Evolutionary conservation across 768 basidiomycete species (phyloP).

Genomic region (Russula olivacea): DNA sequence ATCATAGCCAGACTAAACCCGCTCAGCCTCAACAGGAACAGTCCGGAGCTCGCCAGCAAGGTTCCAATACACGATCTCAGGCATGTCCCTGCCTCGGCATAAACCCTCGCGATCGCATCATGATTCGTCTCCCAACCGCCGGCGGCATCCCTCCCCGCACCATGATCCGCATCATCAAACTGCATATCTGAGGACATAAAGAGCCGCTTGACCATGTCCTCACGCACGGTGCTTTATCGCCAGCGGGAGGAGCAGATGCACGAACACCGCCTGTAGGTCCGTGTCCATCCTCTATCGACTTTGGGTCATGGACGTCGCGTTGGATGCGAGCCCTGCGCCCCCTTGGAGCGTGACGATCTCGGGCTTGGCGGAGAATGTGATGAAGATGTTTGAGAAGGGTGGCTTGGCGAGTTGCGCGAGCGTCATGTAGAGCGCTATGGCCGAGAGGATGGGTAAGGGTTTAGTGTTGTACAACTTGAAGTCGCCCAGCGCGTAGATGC

Average conservation of each 20-base stretch:
- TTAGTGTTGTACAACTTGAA: not conserved
- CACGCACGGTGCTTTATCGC: slow-evolving; percentile 50
- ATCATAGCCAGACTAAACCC: slow-evolving; percentile 65
- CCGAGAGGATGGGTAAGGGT: slow-evolving; percentile 48
- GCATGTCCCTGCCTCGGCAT: slow-evolving; percentile 57
- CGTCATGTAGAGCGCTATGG: slow-evolving; percentile 54
- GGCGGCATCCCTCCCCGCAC: not conserved
- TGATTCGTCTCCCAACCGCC: slow-evolving; percentile 58
- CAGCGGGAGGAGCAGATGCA: slow-evolving; percentile 54
- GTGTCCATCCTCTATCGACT: slow-evolving; percentile 54
- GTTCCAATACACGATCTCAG: slow-evolving; percentile 72
- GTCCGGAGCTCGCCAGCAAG: slow-evolving; percentile 35
- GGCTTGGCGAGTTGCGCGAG: slow-evolving; percentile 55
- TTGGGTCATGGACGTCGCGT: slow-evolving; percentile 34
- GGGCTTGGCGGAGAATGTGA: slow-evolving; percentile 58
- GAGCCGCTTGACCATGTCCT: slow-evolving; percentile 70
- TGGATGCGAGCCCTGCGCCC: slow-evolving; percentile 34
- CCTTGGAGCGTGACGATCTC: slow-evolving; percentile 47
- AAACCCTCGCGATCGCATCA: slow-evolving; percentile 49
- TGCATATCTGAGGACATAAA: slow-evolving; percentile 81
- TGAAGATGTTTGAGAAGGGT: slow-evolving; percentile 60
- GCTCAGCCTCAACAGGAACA: slow-evolving; percentile 45
- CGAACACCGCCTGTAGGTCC: slow-evolving; percentile 55
- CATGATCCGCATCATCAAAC: slow-evolving; percentile 46
- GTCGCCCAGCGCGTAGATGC: slow-evolving; percentile 7